Evolutionary conservation across 2,329 filamentous ascomycete genomes (phyloP).

Genomic region (Penicillium sp.): DNA sequence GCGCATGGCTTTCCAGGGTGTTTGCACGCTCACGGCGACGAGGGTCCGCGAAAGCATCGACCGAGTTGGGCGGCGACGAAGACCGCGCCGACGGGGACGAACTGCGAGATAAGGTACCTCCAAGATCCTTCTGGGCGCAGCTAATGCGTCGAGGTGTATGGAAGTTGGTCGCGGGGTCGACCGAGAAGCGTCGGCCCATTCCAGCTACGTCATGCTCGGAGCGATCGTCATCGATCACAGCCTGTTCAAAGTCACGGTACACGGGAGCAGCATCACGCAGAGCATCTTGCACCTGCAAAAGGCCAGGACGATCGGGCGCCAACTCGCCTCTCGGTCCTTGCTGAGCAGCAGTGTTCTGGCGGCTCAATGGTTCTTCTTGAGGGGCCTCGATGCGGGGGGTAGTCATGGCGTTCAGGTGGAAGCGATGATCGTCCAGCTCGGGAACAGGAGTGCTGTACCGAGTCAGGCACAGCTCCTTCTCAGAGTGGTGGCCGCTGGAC

Average conservation of each 20-base stretch:
- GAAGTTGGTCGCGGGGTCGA: slow-evolving; percentile 43
- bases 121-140: slow-evolving; percentile 41
- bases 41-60: slow-evolving; percentile 93
- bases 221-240: slow-evolving; percentile 73
- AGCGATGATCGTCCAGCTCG: slow-evolving; percentile 83
- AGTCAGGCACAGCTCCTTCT: slow-evolving; percentile 58
- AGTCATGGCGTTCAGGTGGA: slow-evolving; percentile 45
- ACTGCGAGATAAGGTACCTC: slow-evolving; percentile 45
- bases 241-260: slow-evolving; percentile 83
- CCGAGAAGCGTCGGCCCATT: slow-evolving; percentile 41
- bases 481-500: slow-evolving; percentile 65
- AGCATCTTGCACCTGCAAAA: slow-evolving; percentile 51
- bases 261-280: slow-evolving; percentile 47
- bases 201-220: slow-evolving; percentile 39
- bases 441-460: slow-evolving; percentile 65
- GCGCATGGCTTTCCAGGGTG: slow-evolving; percentile 62
- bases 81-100: slow-evolving; percentile 64
- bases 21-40: slow-evolving; percentile 77
- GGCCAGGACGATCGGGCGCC: slow-evolving; percentile 47
- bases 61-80: slow-evolving; percentile 88
- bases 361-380: slow-evolving; percentile 25
- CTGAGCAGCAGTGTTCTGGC: slow-evolving; percentile 42
- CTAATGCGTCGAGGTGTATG: slow-evolving; percentile 38
- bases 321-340: slow-evolving; percentile 53
- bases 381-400: slow-evolving; percentile 34